Evolutionary conservation across 2,329 filamentous ascomycete species (phyloP).

Genomic region (Hypoxylon sp.): DNA sequence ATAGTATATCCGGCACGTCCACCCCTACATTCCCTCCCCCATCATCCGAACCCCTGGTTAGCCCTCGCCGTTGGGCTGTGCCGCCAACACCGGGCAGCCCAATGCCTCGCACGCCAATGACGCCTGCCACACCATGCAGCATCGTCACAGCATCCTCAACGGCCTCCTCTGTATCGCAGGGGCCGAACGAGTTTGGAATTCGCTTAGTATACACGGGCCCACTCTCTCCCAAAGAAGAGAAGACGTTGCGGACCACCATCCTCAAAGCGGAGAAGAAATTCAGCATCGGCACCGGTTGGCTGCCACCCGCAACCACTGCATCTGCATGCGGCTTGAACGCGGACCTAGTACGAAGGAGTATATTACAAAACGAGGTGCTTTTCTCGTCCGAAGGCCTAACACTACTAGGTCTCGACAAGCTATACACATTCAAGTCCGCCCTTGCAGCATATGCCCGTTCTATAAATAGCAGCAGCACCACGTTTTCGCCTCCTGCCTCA

Average conservation of each 20-base stretch:
- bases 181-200: constrained; percentile 62
- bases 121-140: constrained; percentile 61
- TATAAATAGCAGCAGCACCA: constrained; percentile 21
- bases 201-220: constrained; percentile 65
- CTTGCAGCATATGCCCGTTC: constrained; percentile 70
- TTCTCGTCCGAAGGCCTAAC: constrained; percentile 73
- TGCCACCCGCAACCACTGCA: constrained; percentile 62
- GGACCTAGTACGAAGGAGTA: constrained; percentile 69
- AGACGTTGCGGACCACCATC: constrained; percentile 63
- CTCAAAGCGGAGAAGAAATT: constrained; percentile 68
- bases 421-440: constrained; percentile 75
- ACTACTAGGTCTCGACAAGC: constrained; percentile 71
- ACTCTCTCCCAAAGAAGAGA: constrained; percentile 64
- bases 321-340: constrained; percentile 62
- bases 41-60: constrained; percentile 40
- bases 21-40: constrained; percentile 47
- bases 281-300: constrained; percentile 49
- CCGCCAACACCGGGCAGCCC: constrained; percentile 59
- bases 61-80: constrained; percentile 51
- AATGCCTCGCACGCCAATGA: constrained; percentile 57
- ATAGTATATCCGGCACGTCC: constrained; percentile 36
- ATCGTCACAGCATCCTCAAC: constrained; percentile 55
- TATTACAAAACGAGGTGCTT: constrained; percentile 72
- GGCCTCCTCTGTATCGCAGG: constrained; percentile 51
- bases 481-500: constrained; percentile 13